Evolutionary conservation across 495 filamentous ascomycete species (phyloP), one percentile per base, ranked within the genome.

Genomic region (Neurospora sp.): DNA sequence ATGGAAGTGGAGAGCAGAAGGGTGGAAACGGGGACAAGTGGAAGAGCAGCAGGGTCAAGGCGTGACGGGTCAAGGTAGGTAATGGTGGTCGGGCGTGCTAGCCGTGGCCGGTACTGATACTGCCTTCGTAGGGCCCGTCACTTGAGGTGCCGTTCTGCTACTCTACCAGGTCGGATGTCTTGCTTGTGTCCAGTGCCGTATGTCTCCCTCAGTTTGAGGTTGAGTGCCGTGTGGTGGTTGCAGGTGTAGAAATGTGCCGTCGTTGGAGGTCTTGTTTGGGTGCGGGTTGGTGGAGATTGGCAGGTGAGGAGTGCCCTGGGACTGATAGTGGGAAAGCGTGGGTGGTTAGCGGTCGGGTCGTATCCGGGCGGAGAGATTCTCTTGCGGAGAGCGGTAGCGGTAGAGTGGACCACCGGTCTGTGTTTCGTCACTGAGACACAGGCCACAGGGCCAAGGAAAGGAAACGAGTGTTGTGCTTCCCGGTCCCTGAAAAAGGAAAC

Each of bases 1-100:
- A 66, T 66, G 3, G 27, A 66, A 66, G 53, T 66, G 27, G 53
- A 66, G 53, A 66, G 48, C 20, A 59, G 48, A 27, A 22, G 12
- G 48, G 53, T 66, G 53, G 53, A 66, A 66, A 66, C 53, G 53
- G 53, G 53, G 27, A 66, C 53, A 61, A 61, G 53, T 31, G 22
- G 53, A 31, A 61, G 75, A 72, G 41, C 72, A 75, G 72, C 72
- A 75, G 73, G 74, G 77, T 74, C 61, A 53, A 40, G 70, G 70
- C 70, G 53, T 46, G 27, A 44, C n/a, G 39, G 39, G 42, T 46
- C 20, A 20, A 22, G 44, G 27, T 40, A 22, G 44, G 27, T 40
- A 27, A 31, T 40, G 31, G 68, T 35, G 40, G 42, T 38, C 18
- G 22, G 40, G 70, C 38, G 48, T 59, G 48, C 48, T 59, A 59